Percentiles rank a stretch among this genome's conserved stretches.
Conservation (phyloP, 1,139 yeast genomes). For the Blastobotrys aristatus region DNA sequence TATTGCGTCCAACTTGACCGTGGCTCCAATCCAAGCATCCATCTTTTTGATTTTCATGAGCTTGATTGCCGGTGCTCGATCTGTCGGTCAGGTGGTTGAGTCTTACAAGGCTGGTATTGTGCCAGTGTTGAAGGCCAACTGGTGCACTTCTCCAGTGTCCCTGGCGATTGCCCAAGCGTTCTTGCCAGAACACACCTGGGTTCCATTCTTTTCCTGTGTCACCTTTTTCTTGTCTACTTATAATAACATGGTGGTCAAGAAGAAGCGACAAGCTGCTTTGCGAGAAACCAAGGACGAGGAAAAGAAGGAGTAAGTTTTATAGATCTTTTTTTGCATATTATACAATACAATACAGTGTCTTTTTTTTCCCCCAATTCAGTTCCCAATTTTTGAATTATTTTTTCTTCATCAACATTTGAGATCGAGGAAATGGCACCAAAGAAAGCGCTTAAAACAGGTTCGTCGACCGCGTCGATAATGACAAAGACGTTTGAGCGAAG, state of each 20-base stretch:
- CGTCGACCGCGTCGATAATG: neutral
- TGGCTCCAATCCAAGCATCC: slow-evolving; percentile 59
- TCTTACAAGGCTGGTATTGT: slow-evolving; percentile 50
- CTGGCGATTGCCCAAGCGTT: slow-evolving; percentile 70
- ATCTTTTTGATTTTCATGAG: slow-evolving; percentile 49
- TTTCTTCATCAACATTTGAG: too few relatives aligned
- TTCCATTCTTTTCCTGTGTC: slow-evolving; percentile 70
- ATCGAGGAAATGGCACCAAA: slow-evolving; percentile 16
- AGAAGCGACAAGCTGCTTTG: slow-evolving; percentile 32
- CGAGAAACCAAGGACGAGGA: slow-evolving; percentile 27
- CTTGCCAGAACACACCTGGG: slow-evolving; percentile 74
- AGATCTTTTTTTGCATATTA: neutral
- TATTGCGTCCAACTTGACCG: slow-evolving; percentile 52
- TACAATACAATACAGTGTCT: neutral
- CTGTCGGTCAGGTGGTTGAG: slow-evolving; percentile 28
- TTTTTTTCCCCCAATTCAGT: neutral
- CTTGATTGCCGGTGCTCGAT: slow-evolving; percentile 37
- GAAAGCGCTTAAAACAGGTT: slow-evolving; percentile 1
- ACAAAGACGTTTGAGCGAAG: slow-evolving; percentile 7
- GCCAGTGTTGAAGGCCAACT: slow-evolving; percentile 57
- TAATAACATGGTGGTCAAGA: slow-evolving; percentile 65
- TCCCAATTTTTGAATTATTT: neutral
- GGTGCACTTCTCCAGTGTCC: slow-evolving; percentile 59
- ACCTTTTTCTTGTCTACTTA: slow-evolving; percentile 72
- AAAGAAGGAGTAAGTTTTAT: slow-evolving; percentile 11